Evolutionary conservation across 2,329 filamentous ascomycete species (phyloP), one percentile per base, ranked within the genome.

Genomic region (Alternaria incomplexa): DNA sequence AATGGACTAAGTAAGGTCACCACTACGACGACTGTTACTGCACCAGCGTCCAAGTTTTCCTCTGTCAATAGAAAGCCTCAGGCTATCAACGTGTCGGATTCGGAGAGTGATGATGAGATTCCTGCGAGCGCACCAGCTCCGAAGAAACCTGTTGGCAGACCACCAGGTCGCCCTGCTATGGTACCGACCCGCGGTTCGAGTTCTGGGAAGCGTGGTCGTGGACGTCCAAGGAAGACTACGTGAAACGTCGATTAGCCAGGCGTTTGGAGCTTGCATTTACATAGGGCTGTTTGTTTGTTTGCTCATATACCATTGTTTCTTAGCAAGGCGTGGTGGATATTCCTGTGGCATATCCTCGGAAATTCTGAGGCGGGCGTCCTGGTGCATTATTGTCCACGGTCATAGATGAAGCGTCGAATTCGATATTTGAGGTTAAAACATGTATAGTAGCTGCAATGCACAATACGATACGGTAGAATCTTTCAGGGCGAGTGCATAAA

Each of bases 81-180:
- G 40, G 52, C 62, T 3, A 63, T 75, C 7, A 64, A 74, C 13
- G 22, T 76, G 2, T 76, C 74, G 1, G 71, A 73, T 4, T 73
- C 70, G 2, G 75, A 77, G 48, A 72, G 71, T 28, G 77, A 79
- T 36, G 77, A 76, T 22, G 74, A 75, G 12, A 72, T 80, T 32
- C 76, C 76, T 6, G 78, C 76, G 0, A 76, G 58, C 40, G 68
- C 74, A 13, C 72, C 74, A 6, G 44, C 48, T 8, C 52, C 61
- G 3, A 77, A 73, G 62, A 70, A 45, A 25, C 47, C 65, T 13
- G 47, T 72, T 9, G 71, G 72, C 10, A 61, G 68, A 58, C 67
- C 69, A 1, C 62, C 53, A 23, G 68, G 72, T 23, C 48, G 70
- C 8, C 60, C 70, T 48, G 64, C 67, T 3, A 69, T 78, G 58